Conservation (phyloP, 176 grass and related monocot species). For the Oryza nivara region DNA sequence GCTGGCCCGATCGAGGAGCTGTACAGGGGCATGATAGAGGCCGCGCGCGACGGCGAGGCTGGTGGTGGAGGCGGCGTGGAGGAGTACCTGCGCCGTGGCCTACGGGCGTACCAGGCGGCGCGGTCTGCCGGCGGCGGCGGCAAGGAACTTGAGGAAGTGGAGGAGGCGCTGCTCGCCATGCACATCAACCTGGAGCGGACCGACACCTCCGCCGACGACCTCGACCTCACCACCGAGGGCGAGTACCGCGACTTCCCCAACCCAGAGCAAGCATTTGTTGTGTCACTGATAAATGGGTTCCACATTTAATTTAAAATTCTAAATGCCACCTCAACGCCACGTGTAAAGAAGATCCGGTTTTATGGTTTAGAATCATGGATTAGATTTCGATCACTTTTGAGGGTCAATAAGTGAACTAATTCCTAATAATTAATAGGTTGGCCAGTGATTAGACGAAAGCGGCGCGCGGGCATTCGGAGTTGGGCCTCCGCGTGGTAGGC, state of each 20-base stretch:
- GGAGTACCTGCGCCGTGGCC: conserved; percentile 62
- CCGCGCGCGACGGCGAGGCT: conserved; percentile 59
- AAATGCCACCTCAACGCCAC: too few species aligned
- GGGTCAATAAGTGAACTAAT: too few species aligned
- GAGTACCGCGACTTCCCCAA: conserved; percentile 83
- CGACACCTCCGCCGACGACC: conserved; percentile 66
- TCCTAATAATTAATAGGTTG: too few species aligned
- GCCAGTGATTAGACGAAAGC: too few species aligned
- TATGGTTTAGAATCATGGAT: too few species aligned
- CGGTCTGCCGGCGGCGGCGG: not conserved
- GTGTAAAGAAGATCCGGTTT: too few species aligned
- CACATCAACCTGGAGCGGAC: conserved; percentile 64
- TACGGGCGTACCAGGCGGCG: conserved; percentile 55
- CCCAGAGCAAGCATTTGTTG: too few species aligned
- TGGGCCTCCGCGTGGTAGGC: too few species aligned
- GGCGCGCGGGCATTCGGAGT: too few species aligned
- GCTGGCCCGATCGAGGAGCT: conserved; percentile 55
- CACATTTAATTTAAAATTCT: too few species aligned
- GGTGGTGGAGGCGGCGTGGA: conserved; percentile 31
- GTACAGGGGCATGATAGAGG: conserved; percentile 70
- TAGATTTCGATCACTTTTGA: too few species aligned
- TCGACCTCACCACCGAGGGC: conserved; percentile 72
- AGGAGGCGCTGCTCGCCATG: conserved; percentile 72
- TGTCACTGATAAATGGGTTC: too few species aligned
- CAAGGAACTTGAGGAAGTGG: conserved; percentile 50